Base-by-base conservation (phyloP, 73 alveolate species). In the Effrenium voratum region DNA sequence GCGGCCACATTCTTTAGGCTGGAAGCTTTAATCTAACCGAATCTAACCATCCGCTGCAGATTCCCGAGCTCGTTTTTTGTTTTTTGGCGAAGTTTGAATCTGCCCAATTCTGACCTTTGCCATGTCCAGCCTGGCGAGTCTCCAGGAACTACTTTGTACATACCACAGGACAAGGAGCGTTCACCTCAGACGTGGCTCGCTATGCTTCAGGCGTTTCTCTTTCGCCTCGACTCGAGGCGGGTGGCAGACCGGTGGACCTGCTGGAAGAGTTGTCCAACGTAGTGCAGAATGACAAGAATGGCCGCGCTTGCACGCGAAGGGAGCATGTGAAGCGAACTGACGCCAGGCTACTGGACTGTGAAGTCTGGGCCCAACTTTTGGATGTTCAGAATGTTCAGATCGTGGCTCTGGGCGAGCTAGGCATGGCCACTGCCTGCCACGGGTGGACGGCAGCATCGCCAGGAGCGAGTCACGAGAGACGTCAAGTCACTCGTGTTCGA, bases 401-500 rank as follows among this genome's bases (percentile, higher is more conserved):
- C 43, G 16, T 12, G 26, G 19, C 19, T 8, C 63, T 19, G 26
- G 47, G 50, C 32, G 24, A 15, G 26, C 5, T 16, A 88, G 96
- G 96, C 81, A 88, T 68, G 96, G 96, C 59, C 96, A 88, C 75
- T 88, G 96, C 73, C 96, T 88, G 50, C 96, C 96, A 1, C 49
- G 86, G 86, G 86, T 88, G 36, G 96, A 88, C 50, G 96, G 96
- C 0, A 88, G 96, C 86, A 88, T 88, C 52, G 96, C 96, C n/a
- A 63, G 77, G 96, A 72, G 5, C n/a, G n/a, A n/a, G n/a, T n/a
- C n/a, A n/a, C n/a, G n/a, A n/a, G n/a, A n/a, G n/a, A n/a, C n/a
- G n/a, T n/a, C n/a, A n/a, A n/a, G n/a, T n/a, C n/a, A n/a, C n/a
- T n/a, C n/a, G n/a, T n/a, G n/a, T n/a, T n/a, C n/a, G n/a, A n/a